Evolutionary conservation across 345 rosid genomes (phyloP), one percentile per base, ranked within the genome.

Genomic region (Mercurialis annua): DNA sequence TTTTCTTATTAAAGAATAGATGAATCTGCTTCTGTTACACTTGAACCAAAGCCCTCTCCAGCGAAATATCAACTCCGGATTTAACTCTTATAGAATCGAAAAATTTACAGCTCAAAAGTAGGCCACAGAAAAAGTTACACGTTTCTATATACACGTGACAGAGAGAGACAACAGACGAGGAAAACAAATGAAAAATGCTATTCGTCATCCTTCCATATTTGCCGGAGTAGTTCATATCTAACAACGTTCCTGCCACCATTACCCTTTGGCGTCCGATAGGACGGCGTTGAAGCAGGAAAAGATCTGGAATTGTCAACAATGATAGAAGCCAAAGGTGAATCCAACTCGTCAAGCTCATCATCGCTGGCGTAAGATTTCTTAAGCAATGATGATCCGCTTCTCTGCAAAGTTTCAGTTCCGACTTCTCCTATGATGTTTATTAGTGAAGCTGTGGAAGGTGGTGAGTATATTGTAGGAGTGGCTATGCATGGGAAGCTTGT

Each of bases 261-360:
- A 23, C 71, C 60, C 3, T 72, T 51, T 10, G 55, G 66, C 47
- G 24, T 29, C 76, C 62, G 42, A 59, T 59, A 49, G 16, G 61
- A 58, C 29, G 60, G 21, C 43, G 60, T 24, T 6, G 54, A 23
- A 21, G 59, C 20, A 30, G 69, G 58, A 48, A 53, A 80, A 75
- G 67, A 68, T 48, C 58, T 67, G 58, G 73, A 36, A 68, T 80
- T 82, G 50, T 82, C 87, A 1, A 73, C 56, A 38, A 75, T n/a
- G 53, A 90, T 79, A 0, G 96, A 82, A 64, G 76, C 76, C 31
- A 89, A 56, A 1, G 91, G 86, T 4, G 94, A 82, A 80, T 87
- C 98, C 73, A 90, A 72, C 71, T 89, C 96, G 21, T 87, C 92
- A 10, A 90, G 88, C 79, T 90, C 98, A 26, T 90, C 98, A 20